Evolutionary conservation across 2,329 filamentous ascomycete genomes (phyloP).

Genomic region (Cercospora sp.): DNA sequence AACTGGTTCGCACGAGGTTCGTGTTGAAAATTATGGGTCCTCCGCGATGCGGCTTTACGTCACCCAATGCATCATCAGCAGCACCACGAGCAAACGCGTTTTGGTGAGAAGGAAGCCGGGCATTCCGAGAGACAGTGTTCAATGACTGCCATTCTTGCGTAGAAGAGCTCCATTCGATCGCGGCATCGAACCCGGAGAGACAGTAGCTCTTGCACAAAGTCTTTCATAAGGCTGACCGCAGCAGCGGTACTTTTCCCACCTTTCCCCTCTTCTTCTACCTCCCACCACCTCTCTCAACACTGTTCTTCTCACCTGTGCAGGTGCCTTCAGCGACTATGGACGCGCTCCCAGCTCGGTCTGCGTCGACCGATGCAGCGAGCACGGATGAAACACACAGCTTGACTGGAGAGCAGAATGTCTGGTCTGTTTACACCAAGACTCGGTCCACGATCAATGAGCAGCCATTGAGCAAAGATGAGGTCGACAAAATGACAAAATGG

Average conservation of each 20-base stretch:
- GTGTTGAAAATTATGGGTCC: constrained; percentile 3
- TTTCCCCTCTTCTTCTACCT: neutral
- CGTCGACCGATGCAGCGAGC: neutral
- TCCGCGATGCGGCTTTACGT: constrained; percentile 3
- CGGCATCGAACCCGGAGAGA: neutral
- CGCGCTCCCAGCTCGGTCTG: constrained; percentile 4
- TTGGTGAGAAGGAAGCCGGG: neutral
- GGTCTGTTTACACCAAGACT: constrained; percentile 36
- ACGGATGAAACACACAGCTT: constrained; percentile 2
- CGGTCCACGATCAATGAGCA: constrained; percentile 41
- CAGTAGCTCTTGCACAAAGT: neutral
- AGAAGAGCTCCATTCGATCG: neutral
- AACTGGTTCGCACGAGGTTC: neutral
- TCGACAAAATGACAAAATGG: constrained; percentile 69
- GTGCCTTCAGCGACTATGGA: neutral
- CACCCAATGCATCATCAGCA: constrained; percentile 7
- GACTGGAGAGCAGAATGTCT: constrained; percentile 32
- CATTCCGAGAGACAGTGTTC: neutral
- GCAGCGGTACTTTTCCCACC: neutral
- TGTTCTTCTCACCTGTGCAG: neutral
- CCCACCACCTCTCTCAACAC: neutral
- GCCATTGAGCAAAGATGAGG: constrained; percentile 65
- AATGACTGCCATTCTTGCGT: neutral
- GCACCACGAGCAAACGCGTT: neutral
- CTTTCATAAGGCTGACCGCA: neutral